These are phyloP conservation scores for Baudoinia panamericana DNA, from an alignment of 495 filamentous ascomycete genomes.

Conservation along the genomic window DNA sequence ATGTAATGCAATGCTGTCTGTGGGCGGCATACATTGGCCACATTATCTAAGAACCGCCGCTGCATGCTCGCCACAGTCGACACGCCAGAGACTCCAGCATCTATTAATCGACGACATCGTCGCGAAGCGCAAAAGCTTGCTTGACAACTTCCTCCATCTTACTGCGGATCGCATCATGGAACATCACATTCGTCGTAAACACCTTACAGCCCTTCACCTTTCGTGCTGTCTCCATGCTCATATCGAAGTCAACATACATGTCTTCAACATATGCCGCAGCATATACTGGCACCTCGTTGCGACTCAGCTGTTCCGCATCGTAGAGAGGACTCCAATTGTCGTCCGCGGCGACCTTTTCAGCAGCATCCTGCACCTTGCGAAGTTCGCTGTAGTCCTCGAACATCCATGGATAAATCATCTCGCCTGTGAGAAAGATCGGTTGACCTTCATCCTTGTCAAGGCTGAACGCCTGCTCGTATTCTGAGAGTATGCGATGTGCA, in stretches of 20 bases:
- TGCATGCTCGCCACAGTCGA: too few species aligned
- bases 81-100: too few species aligned
- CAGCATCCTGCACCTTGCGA: conserved; percentile 45
- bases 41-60: too few species aligned
- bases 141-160: conserved; percentile 54
- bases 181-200: conserved; percentile 72
- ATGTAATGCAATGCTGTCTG: too few species aligned
- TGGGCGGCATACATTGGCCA: too few species aligned
- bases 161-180: conserved; percentile 66
- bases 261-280: conserved; percentile 77
- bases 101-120: conserved; percentile 29
- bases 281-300: conserved; percentile 81
- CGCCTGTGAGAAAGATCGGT: conserved; percentile 75
- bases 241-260: conserved; percentile 81
- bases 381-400: conserved; percentile 68
- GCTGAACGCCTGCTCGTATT: conserved; percentile 35
- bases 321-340: conserved; percentile 66
- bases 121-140: conserved; percentile 26
- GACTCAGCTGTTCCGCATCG: conserved; percentile 52
- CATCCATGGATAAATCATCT: conserved; percentile 80
- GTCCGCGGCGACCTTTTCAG: conserved; percentile 53
- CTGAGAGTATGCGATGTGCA: conserved; percentile 39
- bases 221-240: conserved; percentile 57
- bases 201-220: conserved; percentile 67
- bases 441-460: conserved; percentile 30